Evolutionary conservation across 108 stramenopile species (phyloP).

Genomic region (Nitzschia inconspicua): DNA sequence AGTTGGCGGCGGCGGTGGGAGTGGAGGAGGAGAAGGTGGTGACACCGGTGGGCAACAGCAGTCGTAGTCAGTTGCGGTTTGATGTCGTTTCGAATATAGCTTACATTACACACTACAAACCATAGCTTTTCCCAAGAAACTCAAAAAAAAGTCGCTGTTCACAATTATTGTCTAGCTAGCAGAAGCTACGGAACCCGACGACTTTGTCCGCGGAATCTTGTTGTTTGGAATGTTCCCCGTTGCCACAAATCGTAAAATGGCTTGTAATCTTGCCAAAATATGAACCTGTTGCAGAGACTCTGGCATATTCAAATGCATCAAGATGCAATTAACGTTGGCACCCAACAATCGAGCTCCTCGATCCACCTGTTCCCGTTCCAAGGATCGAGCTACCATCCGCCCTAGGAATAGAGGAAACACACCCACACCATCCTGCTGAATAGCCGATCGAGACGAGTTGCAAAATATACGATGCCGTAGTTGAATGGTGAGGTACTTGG

Average conservation of each 20-base stretch:
- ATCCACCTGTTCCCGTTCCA: slow-evolving; percentile 76
- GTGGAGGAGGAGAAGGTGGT: slow-evolving; percentile 20
- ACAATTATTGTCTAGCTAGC: too few species aligned
- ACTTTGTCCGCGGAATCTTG: too few species aligned
- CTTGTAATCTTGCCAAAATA: slow-evolving; percentile 19
- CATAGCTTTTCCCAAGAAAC: background rate
- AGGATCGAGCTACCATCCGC: slow-evolving; percentile 53
- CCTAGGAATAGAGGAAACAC: slow-evolving; percentile 60
- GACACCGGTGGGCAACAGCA: background rate
- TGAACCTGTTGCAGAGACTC: slow-evolving; percentile 20
- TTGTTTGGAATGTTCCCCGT: background rate
- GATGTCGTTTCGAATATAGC: background rate
- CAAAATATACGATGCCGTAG: slow-evolving; percentile 77
- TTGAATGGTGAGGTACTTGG: slow-evolving; percentile 77
- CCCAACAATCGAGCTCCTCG: slow-evolving; percentile 59
- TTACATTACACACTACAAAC: background rate
- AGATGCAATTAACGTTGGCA: slow-evolving; percentile 76
- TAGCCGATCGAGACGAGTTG: slow-evolving; percentile 79
- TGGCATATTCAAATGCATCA: slow-evolving; percentile 22
- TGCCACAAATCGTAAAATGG: slow-evolving; percentile 7
- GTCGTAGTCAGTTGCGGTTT: background rate
- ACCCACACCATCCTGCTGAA: slow-evolving; percentile 34
- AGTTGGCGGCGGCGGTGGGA: slow-evolving; percentile 60
- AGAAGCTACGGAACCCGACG: too few species aligned
- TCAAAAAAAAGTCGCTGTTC: background rate